Evolutionary conservation across 1,139 yeast species (phyloP).

Genomic region (Lodderomyces metapsilosis): DNA sequence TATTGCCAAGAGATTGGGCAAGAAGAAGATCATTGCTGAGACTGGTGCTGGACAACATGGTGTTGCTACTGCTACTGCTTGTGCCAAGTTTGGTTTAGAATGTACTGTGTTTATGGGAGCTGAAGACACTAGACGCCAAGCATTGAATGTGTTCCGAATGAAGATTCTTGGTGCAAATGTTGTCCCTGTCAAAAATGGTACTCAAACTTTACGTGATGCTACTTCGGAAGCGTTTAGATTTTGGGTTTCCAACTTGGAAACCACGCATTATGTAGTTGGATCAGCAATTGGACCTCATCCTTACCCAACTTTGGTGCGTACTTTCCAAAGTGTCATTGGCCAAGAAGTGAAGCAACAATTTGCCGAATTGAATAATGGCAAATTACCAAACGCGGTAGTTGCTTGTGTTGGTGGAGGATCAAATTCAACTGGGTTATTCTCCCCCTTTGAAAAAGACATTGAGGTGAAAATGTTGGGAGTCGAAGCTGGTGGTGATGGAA

Average conservation of each 20-base stretch:
- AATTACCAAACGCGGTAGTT: slow-evolving; percentile 87
- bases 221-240: slow-evolving; percentile 94
- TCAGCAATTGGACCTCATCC: slow-evolving; percentile 99
- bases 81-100: slow-evolving; percentile 94
- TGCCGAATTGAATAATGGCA: slow-evolving; percentile 70
- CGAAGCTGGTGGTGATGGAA: slow-evolving; percentile 98
- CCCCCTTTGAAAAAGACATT: slow-evolving; percentile 83
- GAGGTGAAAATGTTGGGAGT: slow-evolving; percentile 85
- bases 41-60: slow-evolving; percentile 99
- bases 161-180: slow-evolving; percentile 94
- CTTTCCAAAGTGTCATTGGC: slow-evolving; percentile 97
- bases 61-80: slow-evolving; percentile 98
- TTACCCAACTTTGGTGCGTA: slow-evolving; percentile 94
- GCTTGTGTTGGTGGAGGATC: slow-evolving; percentile 99
- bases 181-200: slow-evolving; percentile 90
- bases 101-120: slow-evolving; percentile 99
- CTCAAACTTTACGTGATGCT: slow-evolving; percentile 94
- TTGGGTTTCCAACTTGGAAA: slow-evolving; percentile 87
- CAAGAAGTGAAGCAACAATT: slow-evolving; percentile 92
- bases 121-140: slow-evolving; percentile 98
- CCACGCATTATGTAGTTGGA: slow-evolving; percentile 94
- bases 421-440: slow-evolving; percentile 92
- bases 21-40: slow-evolving; percentile 89
- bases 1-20: slow-evolving; percentile 89
- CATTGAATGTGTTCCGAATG: slow-evolving; percentile 96